phyloP scores from a whole-genome alignment of 345 rosid genomes.

The Citrus unshiu region DNA sequence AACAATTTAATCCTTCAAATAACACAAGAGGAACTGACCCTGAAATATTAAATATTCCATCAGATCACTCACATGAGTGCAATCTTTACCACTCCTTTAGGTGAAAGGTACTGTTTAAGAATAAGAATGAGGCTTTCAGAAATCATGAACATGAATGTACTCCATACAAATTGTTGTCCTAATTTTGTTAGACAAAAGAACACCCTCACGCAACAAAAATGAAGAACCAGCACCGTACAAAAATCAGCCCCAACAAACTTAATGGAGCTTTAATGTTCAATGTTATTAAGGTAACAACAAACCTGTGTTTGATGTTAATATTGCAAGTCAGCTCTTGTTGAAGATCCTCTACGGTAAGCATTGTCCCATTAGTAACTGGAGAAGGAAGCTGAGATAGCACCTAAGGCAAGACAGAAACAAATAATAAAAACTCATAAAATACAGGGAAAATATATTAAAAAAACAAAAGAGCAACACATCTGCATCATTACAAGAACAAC shows the following conservation, averaged over 20 bases:
- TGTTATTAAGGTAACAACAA: conserved; percentile 11
- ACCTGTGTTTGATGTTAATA: conserved; percentile 91
- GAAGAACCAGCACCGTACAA: conserved; percentile 1
- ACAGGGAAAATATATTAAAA: neutral
- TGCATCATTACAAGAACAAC: neutral
- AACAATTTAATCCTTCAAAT: neutral
- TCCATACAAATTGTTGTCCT: neutral
- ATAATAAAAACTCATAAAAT: neutral
- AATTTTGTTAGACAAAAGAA: neutral
- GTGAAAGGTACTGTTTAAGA: neutral
- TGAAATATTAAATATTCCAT: neutral
- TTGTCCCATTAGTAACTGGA: conserved; percentile 67
- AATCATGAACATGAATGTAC: neutral
- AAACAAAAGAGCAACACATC: neutral
- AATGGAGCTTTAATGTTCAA: neutral
- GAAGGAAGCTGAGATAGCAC: conserved; percentile 76
- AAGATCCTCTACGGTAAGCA: conserved; percentile 80
- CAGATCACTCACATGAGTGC: neutral
- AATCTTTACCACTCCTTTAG: neutral
- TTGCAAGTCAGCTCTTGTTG: conserved; percentile 86
- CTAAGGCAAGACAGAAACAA: conserved; percentile 33
- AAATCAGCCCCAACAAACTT: neutral
- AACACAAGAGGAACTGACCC: neutral
- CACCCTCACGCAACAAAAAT: neutral
- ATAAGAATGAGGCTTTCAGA: neutral